Percentiles rank a stretch among this genome's conserved stretches.
Evolutionary conservation across 2,329 filamentous ascomycete genomes (phyloP).

Genomic region (Helotiales sp.): DNA sequence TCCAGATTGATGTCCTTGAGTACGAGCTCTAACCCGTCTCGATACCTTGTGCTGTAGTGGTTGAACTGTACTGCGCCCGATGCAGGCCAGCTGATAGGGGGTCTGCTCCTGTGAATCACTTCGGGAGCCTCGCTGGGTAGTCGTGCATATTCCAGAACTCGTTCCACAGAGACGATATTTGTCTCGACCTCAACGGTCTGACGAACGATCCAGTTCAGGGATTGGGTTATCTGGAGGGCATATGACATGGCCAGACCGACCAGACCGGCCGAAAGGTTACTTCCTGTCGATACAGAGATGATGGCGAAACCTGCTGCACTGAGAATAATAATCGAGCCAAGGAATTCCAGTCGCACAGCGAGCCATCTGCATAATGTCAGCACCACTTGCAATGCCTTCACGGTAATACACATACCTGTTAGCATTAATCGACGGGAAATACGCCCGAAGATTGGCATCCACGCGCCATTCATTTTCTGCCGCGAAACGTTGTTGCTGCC

Average conservation of each 20-base stretch:
- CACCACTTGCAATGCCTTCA: not conserved
- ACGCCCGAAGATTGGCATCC: slow-evolving; percentile 90
- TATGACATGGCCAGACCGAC: slow-evolving; percentile 97
- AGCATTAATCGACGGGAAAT: slow-evolving; percentile 93
- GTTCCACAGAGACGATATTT: slow-evolving; percentile 99
- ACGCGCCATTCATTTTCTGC: slow-evolving; percentile 97
- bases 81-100: slow-evolving; percentile 87
- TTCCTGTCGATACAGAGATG: slow-evolving; percentile 71
- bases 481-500: slow-evolving; percentile 83
- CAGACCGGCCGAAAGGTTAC: slow-evolving; percentile 65
- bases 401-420: slow-evolving; percentile 30
- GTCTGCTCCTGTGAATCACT: slow-evolving; percentile 83
- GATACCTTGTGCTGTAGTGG: slow-evolving; percentile 92
- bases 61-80: slow-evolving; percentile 87
- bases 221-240: slow-evolving; percentile 93
- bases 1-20: slow-evolving; percentile 89
- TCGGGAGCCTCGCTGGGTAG: slow-evolving; percentile 93
- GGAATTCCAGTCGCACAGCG: slow-evolving; percentile 90
- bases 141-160: slow-evolving; percentile 90
- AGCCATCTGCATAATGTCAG: slow-evolving; percentile 72
- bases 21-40: slow-evolving; percentile 84
- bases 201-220: slow-evolving; percentile 97
- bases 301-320: slow-evolving; percentile 81
- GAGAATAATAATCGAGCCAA: slow-evolving; percentile 92
- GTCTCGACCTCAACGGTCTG: slow-evolving; percentile 99